Evolutionary conservation across 2,329 filamentous ascomycete genomes (phyloP), one percentile per base, ranked within the genome.

Genomic region (Ophiocordyceps sinensis): DNA sequence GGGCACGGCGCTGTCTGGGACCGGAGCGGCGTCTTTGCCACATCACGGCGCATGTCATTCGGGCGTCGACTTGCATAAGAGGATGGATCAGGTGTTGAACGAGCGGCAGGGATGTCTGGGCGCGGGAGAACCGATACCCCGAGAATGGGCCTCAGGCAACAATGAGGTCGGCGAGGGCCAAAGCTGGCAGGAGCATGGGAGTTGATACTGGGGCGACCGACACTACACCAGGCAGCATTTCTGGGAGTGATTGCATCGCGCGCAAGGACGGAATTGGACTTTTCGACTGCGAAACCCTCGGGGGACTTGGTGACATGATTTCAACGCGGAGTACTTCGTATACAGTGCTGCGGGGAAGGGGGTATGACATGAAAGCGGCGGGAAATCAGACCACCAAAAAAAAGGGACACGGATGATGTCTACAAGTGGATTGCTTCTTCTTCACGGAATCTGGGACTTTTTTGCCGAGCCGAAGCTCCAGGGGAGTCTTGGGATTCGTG

Each of bases 31-130:
- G 44, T 47, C 44, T 44, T 45, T 37, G 31, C 43, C 35, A 41
- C 43, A 41, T 36, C 37, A 41, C 37, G 47, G 48, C 45, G 46
- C 47, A 44, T 44, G 40, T 46, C 43, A 31, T 35, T 41, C 44
- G 41, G 41, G 40, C 31, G 34, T 41, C 32, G 14, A 26, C 5
- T 26, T 17, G n/a, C 15, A 29, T 40, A 34, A 14, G 38, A 15
- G 38, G 12, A 17, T 5, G 32, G 32, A 14, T 35, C 14, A 17
- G 38, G 21, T 28, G 23, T 14, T 23, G 26, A 35, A 26, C 13
- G 21, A 15, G 31, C 30, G n/a, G 38, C 30, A 28, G 32, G 29
- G 38, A 30, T n/a, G 29, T 26, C 34, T 7, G 17, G 14, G 14
- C n/a, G 9, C n/a, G 2, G 14, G 17, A 17, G 17, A 17, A 10